Evolutionary conservation across 768 basidiomycete species (phyloP), one percentile per base, ranked within the genome.

Genomic region (Boletus fagicola): DNA sequence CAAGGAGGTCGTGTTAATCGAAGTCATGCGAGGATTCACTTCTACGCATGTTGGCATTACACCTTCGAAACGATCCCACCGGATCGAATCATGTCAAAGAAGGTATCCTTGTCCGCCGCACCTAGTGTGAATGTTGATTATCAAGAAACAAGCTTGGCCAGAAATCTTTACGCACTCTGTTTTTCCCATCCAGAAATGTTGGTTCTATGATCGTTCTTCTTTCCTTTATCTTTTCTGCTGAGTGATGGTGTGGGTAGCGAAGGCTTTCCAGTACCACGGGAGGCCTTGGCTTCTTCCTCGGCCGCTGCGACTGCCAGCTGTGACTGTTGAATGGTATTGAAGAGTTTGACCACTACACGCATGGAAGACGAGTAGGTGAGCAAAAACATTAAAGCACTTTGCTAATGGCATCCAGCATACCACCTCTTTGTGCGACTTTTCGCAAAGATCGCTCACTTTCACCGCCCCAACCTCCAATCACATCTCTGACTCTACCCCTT

Each of bases 391-490:
- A 12, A 42, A 13, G 6, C 16, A 18, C 40, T 26, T 18, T 16
- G 31, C 10, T 7, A 47, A 49, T 30, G 18, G 24, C 35, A 36
- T 42, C 39, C 13, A 20, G 64, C 82, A 50, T 69, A 90, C 90
- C 90, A 73, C 90, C 90, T 69, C 90, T 78, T 75, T 87, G 97
- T 61, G 87, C 96, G 72, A 82, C 92, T 78, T 88, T 98, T 70
- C 81, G 83, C 66, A 85, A 76, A 57, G 80, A 87, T 72, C 83
- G 82, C 76, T 87, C 92, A 72, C 82, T 83, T 72, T 90, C 89
- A 13, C 82, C 88, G 31, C 90, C 94, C 94, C 94, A 97, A 42
- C 92, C 93, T 56, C 86, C 91, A 68, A 90, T 92, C 16, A 85
- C 83, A 69, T 88, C 86, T 40, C 75, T 80, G 61, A 88, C 79